These are phyloP conservation scores for Globisporangium ultimum DNA, from an alignment of 352 stramenopile genomes.

Conservation along the genomic window DNA sequence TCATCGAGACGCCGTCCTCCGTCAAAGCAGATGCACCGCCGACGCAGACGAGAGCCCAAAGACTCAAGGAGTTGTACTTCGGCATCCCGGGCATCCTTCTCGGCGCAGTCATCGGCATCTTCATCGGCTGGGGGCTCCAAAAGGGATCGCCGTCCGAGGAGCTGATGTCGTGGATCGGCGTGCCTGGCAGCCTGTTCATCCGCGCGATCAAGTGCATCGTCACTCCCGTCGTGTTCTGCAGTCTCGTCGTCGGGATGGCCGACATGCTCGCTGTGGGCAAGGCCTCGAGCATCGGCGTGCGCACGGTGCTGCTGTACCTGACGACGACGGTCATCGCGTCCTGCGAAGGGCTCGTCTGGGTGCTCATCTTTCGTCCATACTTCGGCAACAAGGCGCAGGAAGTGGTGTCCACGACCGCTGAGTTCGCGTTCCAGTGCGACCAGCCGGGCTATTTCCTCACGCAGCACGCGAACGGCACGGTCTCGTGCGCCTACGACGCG, in stretches of 20 bases:
- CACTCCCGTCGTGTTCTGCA: constrained; percentile 40
- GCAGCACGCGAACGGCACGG: background rate
- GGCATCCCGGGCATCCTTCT: constrained; percentile 30
- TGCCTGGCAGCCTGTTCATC: constrained; percentile 42
- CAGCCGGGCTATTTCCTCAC: constrained; percentile 20
- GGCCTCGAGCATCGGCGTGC: constrained; percentile 25
- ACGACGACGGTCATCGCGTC: constrained; percentile 29
- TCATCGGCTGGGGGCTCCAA: constrained; percentile 22
- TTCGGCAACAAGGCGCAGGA: constrained; percentile 19
- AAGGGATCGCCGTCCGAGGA: constrained; percentile 8
- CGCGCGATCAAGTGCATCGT: constrained; percentile 46
- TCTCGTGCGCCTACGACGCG: constrained; percentile 14
- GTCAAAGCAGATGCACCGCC: too few species aligned
- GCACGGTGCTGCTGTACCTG: constrained; percentile 28
- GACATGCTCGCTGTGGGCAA: constrained; percentile 38
- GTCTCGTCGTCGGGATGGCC: constrained; percentile 36
- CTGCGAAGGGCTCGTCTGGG: constrained; percentile 26
- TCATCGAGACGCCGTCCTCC: too few species aligned
- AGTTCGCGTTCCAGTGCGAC: constrained; percentile 20
- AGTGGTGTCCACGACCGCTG: constrained; percentile 2
- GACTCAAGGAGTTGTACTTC: constrained; percentile 2
- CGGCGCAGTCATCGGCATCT: constrained; percentile 19
- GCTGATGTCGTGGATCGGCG: constrained; percentile 33
- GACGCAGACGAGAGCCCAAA: too few species aligned
- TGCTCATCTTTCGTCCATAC: constrained; percentile 29